Conservation (phyloP, 345 rosid species). For the Draba incana region DNA sequence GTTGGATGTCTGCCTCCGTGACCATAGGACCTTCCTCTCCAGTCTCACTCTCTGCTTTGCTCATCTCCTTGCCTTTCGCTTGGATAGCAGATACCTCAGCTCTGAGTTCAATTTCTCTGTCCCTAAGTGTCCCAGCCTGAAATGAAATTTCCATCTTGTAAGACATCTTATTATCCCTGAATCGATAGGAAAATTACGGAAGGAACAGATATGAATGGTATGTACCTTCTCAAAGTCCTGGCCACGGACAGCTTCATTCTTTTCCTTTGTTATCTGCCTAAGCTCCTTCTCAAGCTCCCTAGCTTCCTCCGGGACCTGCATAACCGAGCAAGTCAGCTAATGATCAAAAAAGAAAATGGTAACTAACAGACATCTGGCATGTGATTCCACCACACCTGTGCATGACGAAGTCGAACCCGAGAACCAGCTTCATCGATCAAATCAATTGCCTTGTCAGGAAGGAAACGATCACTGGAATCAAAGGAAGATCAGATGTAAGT, state of each 20-base stretch:
- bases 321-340: conserved; percentile 22
- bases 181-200: neutral
- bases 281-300: conserved; percentile 97
- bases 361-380: neutral
- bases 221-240: conserved; percentile 96
- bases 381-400: conserved; percentile 41
- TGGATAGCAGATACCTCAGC: conserved; percentile 84
- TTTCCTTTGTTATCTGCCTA: conserved; percentile 89
- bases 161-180: neutral
- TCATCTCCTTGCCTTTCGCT: conserved; percentile 94
- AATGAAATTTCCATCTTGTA: conserved; percentile 23
- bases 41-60: conserved; percentile 90
- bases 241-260: conserved; percentile 91
- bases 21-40: conserved; percentile 85
- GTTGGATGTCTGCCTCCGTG: conserved; percentile 87
- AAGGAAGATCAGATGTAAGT: neutral
- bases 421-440: conserved; percentile 81
- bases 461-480: conserved; percentile 60
- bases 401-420: conserved; percentile 59
- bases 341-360: conserved; percentile 1
- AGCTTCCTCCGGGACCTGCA: conserved; percentile 96
- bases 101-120: conserved; percentile 92
- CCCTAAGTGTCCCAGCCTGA: conserved; percentile 96
- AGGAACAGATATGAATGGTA: conserved; percentile 3
- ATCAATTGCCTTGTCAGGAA: conserved; percentile 75